Evolutionary conservation across 2,329 filamentous ascomycete species (phyloP).

Genomic region (Paraphaeosphaeria sporulosa): DNA sequence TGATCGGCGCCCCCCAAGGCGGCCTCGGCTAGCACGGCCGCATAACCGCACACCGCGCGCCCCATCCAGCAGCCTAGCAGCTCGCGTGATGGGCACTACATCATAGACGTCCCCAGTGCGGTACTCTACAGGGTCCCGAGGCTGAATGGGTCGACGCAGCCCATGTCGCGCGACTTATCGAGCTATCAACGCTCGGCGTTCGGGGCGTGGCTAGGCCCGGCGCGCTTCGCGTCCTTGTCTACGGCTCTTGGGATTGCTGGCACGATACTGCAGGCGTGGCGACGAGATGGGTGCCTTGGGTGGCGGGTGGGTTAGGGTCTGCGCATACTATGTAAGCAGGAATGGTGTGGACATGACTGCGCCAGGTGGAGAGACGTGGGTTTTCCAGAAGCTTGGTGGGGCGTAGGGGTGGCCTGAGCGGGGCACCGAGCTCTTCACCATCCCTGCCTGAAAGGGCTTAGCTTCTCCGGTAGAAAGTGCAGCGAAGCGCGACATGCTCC

Average conservation of each 20-base stretch:
- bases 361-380: not conserved
- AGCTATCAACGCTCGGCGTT: not conserved
- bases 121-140: slow-evolving; percentile 4
- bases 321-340: not conserved
- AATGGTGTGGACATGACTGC: not conserved
- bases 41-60: slow-evolving; percentile 4
- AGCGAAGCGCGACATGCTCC: too few species aligned
- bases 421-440: not conserved
- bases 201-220: not conserved
- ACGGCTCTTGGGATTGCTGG: too few species aligned
- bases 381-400: not conserved
- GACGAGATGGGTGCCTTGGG: not conserved
- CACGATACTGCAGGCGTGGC: not conserved
- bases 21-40: slow-evolving; percentile 14
- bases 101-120: slow-evolving; percentile 13
- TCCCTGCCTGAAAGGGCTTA: not conserved
- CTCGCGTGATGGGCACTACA: slow-evolving; percentile 11
- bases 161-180: not conserved
- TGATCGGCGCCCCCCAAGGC: slow-evolving; percentile 2
- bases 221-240: not conserved
- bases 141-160: slow-evolving; percentile 13
- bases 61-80: not conserved
- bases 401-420: slow-evolving; percentile 4
- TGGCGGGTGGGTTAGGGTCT: slow-evolving; percentile 11
- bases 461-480: not conserved